Base-by-base conservation (phyloP, 768 basidiomycete species). In the Boletus huronensis region DNA sequence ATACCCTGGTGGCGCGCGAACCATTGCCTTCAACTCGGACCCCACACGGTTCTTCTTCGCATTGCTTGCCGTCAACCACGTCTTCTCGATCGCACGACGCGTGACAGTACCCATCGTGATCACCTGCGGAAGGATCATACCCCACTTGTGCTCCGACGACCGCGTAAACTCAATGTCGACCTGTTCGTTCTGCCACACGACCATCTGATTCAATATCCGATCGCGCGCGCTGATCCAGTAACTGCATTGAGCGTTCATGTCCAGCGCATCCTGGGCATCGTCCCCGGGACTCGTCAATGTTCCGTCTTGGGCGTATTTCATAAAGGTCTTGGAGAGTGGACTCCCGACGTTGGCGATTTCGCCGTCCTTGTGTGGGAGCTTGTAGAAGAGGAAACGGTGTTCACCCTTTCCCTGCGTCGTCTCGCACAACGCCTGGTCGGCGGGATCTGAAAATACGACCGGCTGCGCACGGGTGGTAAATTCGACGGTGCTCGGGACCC, bases 91-190 rank as follows among this genome's bases (percentile, higher is more conserved):
- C 8, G 97, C 94, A 31, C 95, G 86, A 9, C 95, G 93, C 16
- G 96, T 99, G 50, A 98, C 93, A 0, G 97, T 98, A 14, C 97
- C 97, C 97, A 99, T 99, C 8, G 94, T 90, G 63, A 98, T 89
- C 45, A 98, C 89, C 70, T 97, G 94, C 2, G 96, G 97, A 6
- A 98, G 70, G 64, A 99, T 98, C 59, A 98, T 83, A 16, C 97
- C 96, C 78, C 87, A 88, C 59, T 87, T 88, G 59, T 79, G 70
- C 34, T 59, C 49, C 19, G 51, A 50, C 25, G 54, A 52, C 23
- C 45, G 68, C 56, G 38, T 47, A 39, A 90, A 77, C 28, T 85
- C 88, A 65, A 91, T 72, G 52, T 81, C 70, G 31, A 75, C 64
- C 32, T 70, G 63, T 7, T 73, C 64, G 46, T 81, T 71, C 62